Evolutionary conservation across 1,284 basidiomycete species (phyloP), one percentile per base, ranked within the genome.

Genomic region (Cerioporus squamosus): DNA sequence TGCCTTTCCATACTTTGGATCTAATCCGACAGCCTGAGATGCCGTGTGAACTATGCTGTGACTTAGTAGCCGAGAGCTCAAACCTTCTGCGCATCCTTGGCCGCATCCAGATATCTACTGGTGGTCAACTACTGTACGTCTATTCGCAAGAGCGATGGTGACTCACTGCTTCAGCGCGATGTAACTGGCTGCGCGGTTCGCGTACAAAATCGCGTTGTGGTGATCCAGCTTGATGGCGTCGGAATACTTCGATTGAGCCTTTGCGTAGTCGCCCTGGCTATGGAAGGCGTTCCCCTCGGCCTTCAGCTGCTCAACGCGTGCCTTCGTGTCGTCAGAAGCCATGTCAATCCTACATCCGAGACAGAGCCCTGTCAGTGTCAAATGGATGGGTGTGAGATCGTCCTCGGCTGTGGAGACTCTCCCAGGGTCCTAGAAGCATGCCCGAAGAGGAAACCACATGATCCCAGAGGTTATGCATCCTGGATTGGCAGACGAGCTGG

Each of bases 1-100:
- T 6, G 64, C 77, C 62, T 77, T 78, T 5, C 71, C 60, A 57
- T 77, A 77, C 18, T 51, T 63, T 2, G 73, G 71, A 57, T 77
- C 74, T 6, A 76, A 40, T 24, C 70, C 52, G 9, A 69, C 72
- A 14, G 75, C 75, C 75, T 77, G 43, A 40, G 12, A 40, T 31
- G 5, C 39, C 17, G 5, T 31, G 26, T 26, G 8, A 33, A 44
- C 15, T n/a, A 31, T 18, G 14, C 23, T 14, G 38, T 5, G 17
- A 26, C 38, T 10, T 20, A 12, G 6, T 14, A 18, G 40, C 5
- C 18, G 40, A 36, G 33, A 36, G 33, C 33, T 36, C 53, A 18
- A 39, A 67, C 66, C 64, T 64, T 61, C 47, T 50, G 54, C 18
- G 67, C 67, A 53, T 69, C 66, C 12, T 43, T 56, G 24, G 38